phyloP scores from a whole-genome alignment of 2,329 filamentous ascomycete species.

The Colletotrichum liaoningense region DNA sequence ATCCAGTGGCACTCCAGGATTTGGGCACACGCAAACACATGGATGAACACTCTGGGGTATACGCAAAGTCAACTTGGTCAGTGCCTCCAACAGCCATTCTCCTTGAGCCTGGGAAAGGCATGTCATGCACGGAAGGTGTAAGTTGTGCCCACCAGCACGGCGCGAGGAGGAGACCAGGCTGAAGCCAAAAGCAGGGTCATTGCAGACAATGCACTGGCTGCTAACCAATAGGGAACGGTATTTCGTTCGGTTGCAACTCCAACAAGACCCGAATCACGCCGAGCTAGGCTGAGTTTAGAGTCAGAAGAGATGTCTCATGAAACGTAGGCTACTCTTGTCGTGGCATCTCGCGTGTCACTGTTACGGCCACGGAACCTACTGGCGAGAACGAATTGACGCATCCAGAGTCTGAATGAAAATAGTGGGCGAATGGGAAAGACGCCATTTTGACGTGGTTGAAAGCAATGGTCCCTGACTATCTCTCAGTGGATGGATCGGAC shows the following conservation, averaged over 20 bases:
- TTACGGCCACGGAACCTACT: slow-evolving; percentile 11
- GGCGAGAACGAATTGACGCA: slow-evolving; percentile 22
- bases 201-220: slow-evolving; percentile 13
- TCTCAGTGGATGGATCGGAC: background rate
- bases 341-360: slow-evolving; percentile 32
- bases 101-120: slow-evolving; percentile 15
- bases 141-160: slow-evolving; percentile 5
- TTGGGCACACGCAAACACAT: slow-evolving; percentile 5
- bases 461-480: slow-evolving; percentile 1
- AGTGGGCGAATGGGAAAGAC: slow-evolving; percentile 18
- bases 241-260: background rate
- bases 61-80: slow-evolving; percentile 23
- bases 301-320: slow-evolving; percentile 28
- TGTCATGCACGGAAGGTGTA: slow-evolving; percentile 23
- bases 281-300: slow-evolving; percentile 22
- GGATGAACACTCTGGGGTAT: slow-evolving; percentile 33
- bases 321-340: slow-evolving; percentile 30
- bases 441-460: background rate
- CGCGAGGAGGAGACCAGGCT: background rate
- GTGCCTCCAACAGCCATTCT: slow-evolving; percentile 2
- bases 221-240: background rate
- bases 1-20: background rate
- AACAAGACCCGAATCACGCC: background rate
- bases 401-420: slow-evolving; percentile 4
- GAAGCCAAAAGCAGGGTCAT: slow-evolving; percentile 6